Evolutionary conservation across 306 rosid species (phyloP).

Genomic region (barrel medic (Medicago truncatula)): MtrunA17r5.0-ANR NC_053044.1:39580001-39580500

Average conservation of each 20-base stretch:
- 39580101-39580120: constrained; percentile 16
- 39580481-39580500: constrained; percentile 81
- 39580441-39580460: constrained; percentile 82
- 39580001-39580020: constrained; percentile 12
- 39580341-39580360: constrained; percentile 90
- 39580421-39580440: constrained; percentile 72
- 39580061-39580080: background rate
- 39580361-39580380: constrained; percentile 95
- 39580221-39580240: constrained; percentile 12
- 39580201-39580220: constrained; percentile 29
- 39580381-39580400: constrained; percentile 81
- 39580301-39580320: constrained; percentile 35
- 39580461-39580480: constrained; percentile 62
- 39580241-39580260: constrained; percentile 12
- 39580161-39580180: background rate
- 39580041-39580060: background rate
- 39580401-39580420: constrained; percentile 91
- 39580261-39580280: constrained; percentile 25
- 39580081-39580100: constrained; percentile 20
- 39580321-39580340: constrained; percentile 97
- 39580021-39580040: constrained; percentile 7
- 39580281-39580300: constrained; percentile 33
- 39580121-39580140: background rate
- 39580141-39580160: background rate
- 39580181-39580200: constrained; percentile 27